Percentiles rank a stretch among this genome's conserved stretches.
These are phyloP conservation scores for Pisolithus thermaeus DNA, from an alignment of 1,284 basidiomycete species.

Conservation along the genomic window DNA sequence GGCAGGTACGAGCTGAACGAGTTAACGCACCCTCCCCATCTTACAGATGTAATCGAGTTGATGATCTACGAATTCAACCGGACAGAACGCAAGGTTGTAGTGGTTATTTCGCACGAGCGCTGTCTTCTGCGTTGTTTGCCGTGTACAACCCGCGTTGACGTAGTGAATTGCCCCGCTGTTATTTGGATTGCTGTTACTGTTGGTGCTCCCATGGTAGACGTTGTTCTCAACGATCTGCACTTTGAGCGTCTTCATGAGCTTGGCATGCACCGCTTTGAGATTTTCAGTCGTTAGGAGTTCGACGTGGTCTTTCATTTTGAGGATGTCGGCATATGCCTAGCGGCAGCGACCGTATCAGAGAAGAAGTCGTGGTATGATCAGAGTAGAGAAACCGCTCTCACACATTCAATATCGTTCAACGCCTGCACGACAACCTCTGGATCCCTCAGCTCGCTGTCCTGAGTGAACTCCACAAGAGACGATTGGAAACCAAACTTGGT, in stretches of 20 bases:
- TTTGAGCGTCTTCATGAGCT: slow-evolving; percentile 30
- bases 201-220: background rate
- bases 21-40: slow-evolving; percentile 33
- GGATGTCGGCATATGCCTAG: slow-evolving; percentile 22
- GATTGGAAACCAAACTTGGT: slow-evolving; percentile 24
- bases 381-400: background rate
- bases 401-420: slow-evolving; percentile 25
- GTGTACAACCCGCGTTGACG: slow-evolving; percentile 32
- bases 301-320: slow-evolving; percentile 19
- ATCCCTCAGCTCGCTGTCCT: slow-evolving; percentile 19
- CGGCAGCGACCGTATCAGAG: background rate
- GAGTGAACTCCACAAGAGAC: slow-evolving; percentile 18
- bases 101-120: slow-evolving; percentile 30
- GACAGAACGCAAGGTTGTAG: slow-evolving; percentile 34
- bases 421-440: slow-evolving; percentile 14
- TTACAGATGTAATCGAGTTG: slow-evolving; percentile 39
- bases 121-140: slow-evolving; percentile 31
- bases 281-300: slow-evolving; percentile 24
- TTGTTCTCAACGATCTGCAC: slow-evolving; percentile 16
- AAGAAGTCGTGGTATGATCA: background rate
- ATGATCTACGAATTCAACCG: slow-evolving; percentile 31
- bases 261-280: slow-evolving; percentile 25
- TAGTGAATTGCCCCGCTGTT: slow-evolving; percentile 22
- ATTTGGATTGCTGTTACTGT: background rate
- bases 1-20: background rate